Conservation (phyloP, 176 grass and related monocot species). For the Eleusine indica region DNA sequence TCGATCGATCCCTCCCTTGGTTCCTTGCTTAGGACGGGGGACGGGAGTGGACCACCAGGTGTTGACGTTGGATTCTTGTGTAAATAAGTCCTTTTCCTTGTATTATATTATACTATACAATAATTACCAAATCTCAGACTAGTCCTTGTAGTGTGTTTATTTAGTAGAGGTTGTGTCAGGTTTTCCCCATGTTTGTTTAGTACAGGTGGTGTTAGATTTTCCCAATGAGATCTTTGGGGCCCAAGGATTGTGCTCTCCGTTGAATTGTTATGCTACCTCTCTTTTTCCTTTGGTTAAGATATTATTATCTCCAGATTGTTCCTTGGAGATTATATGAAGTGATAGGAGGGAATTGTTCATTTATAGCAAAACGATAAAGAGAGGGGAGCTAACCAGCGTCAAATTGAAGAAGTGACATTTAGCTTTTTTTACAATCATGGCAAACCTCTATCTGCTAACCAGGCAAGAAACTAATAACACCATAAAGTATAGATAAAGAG, state of each 20-base stretch:
- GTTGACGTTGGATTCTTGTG: conserved; percentile 40
- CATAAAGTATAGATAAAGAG: too few species aligned
- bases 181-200: not conserved
- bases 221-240: conserved; percentile 20
- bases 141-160: not conserved
- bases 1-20: not conserved
- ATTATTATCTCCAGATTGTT: not conserved
- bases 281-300: not conserved
- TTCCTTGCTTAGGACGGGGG: not conserved
- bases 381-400: too few species aligned
- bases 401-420: too few species aligned
- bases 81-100: not conserved
- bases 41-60: conserved; percentile 22
- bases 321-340: not conserved
- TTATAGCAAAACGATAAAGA: not conserved
- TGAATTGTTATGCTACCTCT: not conserved
- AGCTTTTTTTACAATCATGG: too few species aligned
- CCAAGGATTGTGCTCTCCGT: conserved; percentile 1
- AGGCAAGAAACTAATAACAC: too few species aligned
- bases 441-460: too few species aligned
- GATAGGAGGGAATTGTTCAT: not conserved
- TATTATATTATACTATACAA: not conserved
- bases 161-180: not conserved
- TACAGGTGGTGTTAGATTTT: not conserved
- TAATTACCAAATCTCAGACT: conserved; percentile 2